Percentiles rank a stretch among this genome's conserved stretches.
Evolutionary conservation across 176 grass and related monocot species (phyloP).

Genomic region (Coix lacrymajobi): DNA sequence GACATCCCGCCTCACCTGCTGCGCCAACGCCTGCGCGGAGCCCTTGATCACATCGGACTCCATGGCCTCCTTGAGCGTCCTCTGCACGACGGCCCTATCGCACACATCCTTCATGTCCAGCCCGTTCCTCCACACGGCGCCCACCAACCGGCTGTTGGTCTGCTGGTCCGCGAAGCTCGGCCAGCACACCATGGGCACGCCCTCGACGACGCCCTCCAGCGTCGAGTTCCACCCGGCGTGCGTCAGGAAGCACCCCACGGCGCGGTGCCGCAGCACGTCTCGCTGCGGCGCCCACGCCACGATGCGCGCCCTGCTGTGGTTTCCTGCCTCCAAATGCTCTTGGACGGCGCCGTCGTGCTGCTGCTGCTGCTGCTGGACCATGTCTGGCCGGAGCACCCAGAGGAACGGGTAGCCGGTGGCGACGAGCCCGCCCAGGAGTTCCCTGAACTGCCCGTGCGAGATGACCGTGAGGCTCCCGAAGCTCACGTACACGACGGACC

Average conservation of each 20-base stretch:
- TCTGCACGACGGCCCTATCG: conserved; percentile 27
- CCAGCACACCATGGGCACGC: conserved; percentile 41
- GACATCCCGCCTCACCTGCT: conserved; percentile 16
- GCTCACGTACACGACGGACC: conserved; percentile 60
- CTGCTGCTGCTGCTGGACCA: too few relatives aligned
- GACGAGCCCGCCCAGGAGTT: conserved; percentile 38
- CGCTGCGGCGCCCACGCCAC: conserved; percentile 61
- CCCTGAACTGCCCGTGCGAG: conserved; percentile 20
- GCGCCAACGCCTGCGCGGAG: conserved; percentile 19
- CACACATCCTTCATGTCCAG: conserved; percentile 52
- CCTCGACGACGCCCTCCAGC: conserved; percentile 31
- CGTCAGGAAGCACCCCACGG: conserved; percentile 63
- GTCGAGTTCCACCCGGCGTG: conserved; percentile 80
- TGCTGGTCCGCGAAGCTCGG: conserved; percentile 46
- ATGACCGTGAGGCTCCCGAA: conserved; percentile 47
- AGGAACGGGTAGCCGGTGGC: conserved; percentile 36
- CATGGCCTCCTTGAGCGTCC: conserved; percentile 25
- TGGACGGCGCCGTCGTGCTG: not conserved
- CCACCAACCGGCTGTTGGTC: conserved; percentile 40
- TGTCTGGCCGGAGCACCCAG: conserved; percentile 51
- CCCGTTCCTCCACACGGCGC: conserved; percentile 43
- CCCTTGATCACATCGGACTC: not conserved
- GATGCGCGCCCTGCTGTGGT: not conserved
- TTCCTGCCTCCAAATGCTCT: not conserved
- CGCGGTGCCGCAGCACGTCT: conserved; percentile 50